Evolutionary conservation across 2,329 filamentous ascomycete genomes (phyloP), one percentile per base, ranked within the genome.

Genomic region (Phyllosticta citrichinensis): DNA sequence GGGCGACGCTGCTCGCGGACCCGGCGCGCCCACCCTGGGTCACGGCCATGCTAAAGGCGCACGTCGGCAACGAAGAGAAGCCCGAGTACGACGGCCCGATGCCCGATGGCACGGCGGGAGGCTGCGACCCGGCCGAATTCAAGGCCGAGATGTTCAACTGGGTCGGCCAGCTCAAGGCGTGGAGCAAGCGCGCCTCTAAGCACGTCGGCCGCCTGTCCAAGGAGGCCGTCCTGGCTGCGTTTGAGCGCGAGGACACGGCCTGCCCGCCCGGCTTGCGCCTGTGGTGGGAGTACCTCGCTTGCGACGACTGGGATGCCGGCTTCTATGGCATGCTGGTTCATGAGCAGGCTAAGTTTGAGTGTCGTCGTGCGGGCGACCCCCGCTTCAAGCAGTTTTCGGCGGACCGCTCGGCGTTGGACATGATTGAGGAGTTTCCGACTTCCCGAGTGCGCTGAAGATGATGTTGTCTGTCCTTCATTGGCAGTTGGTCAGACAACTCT

Each of bases 231-330:
- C 64, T 77, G n/a, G 55, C 70, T 19, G 71, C 73, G 1, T 79
- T 79, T 64, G 66, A 70, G 11, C 66, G 62, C 71, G 70, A 73
- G 40, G 77, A 79, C 66, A 68, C 69, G 0, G 76, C 73, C 47
- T 66, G 71, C 5, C 69, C 71, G 11, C 72, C 73, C 0, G 76
- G 76, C 5, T 67, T 80, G 9, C 69, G 78, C 19, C 70, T 79
- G 24, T 78, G 73, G 73, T 78, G 75, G 74, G 76, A 80, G 67
- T 80, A 79, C 57, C 68, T 80, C 27, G 64, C 77, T 66, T 79
- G 76, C 61, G 68, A 74, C 2, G 68, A 68, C 14, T 80, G 72
- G 67, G 74, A 76, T 55, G 58, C 63, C 11, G 70, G 69, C 2
- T 77, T 79, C 67, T 79, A 78, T 63, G 65, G 73, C 4, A 67